phyloP scores from a whole-genome alignment of 164 flowering plant genomes.

The Santalum album region DNA sequence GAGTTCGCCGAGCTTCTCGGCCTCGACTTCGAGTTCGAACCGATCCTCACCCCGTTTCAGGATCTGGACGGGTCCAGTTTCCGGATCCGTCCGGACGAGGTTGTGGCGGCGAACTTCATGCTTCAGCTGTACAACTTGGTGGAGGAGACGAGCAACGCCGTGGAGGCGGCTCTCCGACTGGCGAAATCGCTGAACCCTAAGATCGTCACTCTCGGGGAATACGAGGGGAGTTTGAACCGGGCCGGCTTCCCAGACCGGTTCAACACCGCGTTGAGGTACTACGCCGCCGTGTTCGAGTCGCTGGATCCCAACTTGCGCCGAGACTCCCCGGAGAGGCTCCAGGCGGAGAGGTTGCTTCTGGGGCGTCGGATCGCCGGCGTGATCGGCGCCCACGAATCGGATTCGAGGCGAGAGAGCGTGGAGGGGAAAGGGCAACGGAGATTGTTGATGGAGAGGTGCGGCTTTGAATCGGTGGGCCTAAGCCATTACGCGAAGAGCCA shows the following conservation, averaged over 20 bases:
- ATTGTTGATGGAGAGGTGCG: slow-evolving; percentile 55
- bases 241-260: slow-evolving; percentile 48
- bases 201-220: slow-evolving; percentile 78
- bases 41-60: slow-evolving; percentile 49
- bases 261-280: slow-evolving; percentile 55
- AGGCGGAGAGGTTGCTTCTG: slow-evolving; percentile 50
- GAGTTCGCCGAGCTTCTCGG: slow-evolving; percentile 69
- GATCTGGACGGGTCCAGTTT: slow-evolving; percentile 55
- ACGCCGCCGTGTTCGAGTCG: slow-evolving; percentile 75
- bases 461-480: slow-evolving; percentile 43
- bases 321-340: slow-evolving; percentile 53
- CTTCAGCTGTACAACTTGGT: slow-evolving; percentile 69
- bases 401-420: slow-evolving; percentile 42
- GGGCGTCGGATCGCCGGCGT: slow-evolving; percentile 50
- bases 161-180: slow-evolving; percentile 41
- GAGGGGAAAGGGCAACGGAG: slow-evolving; percentile 67
- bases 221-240: slow-evolving; percentile 60
- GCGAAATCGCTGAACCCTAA: slow-evolving; percentile 63
- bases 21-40: slow-evolving; percentile 69
- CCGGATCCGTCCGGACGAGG: slow-evolving; percentile 51
- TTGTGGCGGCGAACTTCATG: slow-evolving; percentile 78
- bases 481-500: slow-evolving; percentile 90
- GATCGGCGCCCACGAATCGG: slow-evolving; percentile 41
- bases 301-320: slow-evolving; percentile 62
- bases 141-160: slow-evolving; percentile 40